These are phyloP conservation scores for Kwoniella botswanensis DNA, from an alignment of 768 basidiomycete species.

Conservation along the genomic window DNA sequence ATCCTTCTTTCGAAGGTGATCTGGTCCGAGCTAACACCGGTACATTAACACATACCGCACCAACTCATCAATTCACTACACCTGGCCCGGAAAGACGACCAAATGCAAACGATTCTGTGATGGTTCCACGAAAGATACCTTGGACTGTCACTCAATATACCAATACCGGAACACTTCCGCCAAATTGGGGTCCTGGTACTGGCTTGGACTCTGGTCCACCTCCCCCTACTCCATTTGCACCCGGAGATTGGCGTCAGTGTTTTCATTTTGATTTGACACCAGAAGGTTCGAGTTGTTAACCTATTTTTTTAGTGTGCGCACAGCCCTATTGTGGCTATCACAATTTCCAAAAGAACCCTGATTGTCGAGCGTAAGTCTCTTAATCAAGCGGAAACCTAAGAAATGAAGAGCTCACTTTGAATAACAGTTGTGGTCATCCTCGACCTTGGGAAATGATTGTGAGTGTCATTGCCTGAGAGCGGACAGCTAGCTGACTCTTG, in stretches of 20 bases:
- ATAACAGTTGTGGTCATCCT: conserved; percentile 25
- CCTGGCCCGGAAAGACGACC: neutral
- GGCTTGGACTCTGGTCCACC: conserved; percentile 12
- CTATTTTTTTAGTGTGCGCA: neutral
- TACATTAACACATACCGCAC: neutral
- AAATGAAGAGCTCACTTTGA: neutral
- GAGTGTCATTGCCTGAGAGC: neutral
- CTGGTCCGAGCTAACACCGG: neutral
- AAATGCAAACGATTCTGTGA: neutral
- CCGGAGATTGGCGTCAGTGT: conserved; percentile 31
- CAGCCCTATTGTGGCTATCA: conserved; percentile 29
- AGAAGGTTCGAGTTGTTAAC: neutral
- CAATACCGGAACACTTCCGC: conserved; percentile 10
- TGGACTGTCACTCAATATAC: conserved; percentile 8
- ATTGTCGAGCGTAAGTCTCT: conserved; percentile 25
- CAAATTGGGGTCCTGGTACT: conserved; percentile 12
- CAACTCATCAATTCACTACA: neutral
- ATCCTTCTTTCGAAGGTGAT: neutral
- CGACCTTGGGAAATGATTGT: conserved; percentile 15
- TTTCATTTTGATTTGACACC: neutral
- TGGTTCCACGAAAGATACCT: neutral
- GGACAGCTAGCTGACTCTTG: conserved; percentile 1
- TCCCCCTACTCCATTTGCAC: conserved; percentile 12
- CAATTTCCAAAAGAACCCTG: conserved; percentile 27
- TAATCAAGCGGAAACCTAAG: too few species aligned